phyloP scores from a whole-genome alignment of 768 basidiomycete species.

The Macrocybe gigantea region DNA sequence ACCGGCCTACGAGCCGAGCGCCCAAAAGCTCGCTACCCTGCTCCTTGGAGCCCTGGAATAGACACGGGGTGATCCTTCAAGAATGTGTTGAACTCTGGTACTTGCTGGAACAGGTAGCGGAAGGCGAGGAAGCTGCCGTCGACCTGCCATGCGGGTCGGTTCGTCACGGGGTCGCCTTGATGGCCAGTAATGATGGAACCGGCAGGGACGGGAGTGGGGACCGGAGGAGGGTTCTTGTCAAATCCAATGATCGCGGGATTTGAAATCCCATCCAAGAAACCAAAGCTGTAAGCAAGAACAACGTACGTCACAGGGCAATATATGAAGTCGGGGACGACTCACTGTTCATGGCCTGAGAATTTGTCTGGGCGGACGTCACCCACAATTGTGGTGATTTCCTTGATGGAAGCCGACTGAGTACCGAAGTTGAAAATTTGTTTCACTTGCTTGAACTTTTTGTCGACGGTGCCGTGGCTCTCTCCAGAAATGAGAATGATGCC shows the following conservation, averaged over 20 bases:
- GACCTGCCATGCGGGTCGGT: conserved; percentile 35
- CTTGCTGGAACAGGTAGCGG: conserved; percentile 45
- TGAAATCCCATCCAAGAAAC: conserved; percentile 47
- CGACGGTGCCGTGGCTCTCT: conserved; percentile 30
- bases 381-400: conserved; percentile 27
- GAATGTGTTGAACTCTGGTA: conserved; percentile 47
- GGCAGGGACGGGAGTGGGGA: conserved; percentile 30
- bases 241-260: conserved; percentile 42
- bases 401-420: conserved; percentile 24
- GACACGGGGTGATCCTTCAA: conserved; percentile 32
- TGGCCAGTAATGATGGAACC: conserved; percentile 41
- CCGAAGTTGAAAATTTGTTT: conserved; percentile 28
- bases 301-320: neutral
- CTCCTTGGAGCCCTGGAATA: conserved; percentile 24
- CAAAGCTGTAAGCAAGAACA: conserved; percentile 28
- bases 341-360: conserved; percentile 43
- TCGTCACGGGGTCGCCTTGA: conserved; percentile 27
- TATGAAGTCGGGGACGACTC: conserved; percentile 9
- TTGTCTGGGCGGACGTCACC: conserved; percentile 40
- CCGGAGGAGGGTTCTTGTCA: conserved; percentile 26
- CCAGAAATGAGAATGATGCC: conserved; percentile 46
- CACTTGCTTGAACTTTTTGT: conserved; percentile 27
- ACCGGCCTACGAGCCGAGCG: conserved; percentile 47
- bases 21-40: conserved; percentile 45
- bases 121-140: conserved; percentile 50